Percentiles rank a stretch among this genome's conserved stretches.
phyloP scores from a whole-genome alignment of 2,329 filamentous ascomycete species.

The Aspergillus melleus region DNA sequence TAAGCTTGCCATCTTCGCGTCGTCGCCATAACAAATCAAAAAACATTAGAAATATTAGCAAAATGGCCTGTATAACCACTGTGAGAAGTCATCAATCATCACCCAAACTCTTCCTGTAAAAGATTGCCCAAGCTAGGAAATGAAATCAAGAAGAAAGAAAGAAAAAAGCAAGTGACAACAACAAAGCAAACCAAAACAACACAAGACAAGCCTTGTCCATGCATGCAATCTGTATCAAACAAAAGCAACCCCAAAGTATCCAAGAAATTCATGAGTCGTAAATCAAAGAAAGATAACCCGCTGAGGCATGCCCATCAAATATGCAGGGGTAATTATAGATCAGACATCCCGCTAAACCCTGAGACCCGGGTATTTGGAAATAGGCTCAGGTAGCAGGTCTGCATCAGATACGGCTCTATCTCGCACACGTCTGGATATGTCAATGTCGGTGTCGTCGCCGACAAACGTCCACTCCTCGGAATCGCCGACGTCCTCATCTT shows the following conservation, averaged over 20 bases:
- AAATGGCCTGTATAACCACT: neutral
- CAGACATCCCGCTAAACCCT: neutral
- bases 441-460: constrained; percentile 59
- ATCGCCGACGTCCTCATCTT: constrained; percentile 58
- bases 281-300: neutral
- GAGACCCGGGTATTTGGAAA: neutral
- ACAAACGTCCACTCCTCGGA: constrained; percentile 92
- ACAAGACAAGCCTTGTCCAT: constrained; percentile 2
- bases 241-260: constrained; percentile 1
- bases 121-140: neutral
- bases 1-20: neutral
- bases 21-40: neutral
- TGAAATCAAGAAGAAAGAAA: neutral
- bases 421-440: constrained; percentile 37
- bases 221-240: constrained; percentile 6
- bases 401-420: constrained; percentile 30
- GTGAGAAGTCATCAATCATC: constrained; percentile 14
- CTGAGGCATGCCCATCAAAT: neutral
- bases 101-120: neutral
- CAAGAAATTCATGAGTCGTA: neutral
- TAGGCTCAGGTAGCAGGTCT: constrained; percentile 22
- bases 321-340: neutral
- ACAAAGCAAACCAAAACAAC: neutral
- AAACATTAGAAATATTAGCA: constrained; percentile 1
- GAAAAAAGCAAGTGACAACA: neutral